Evolutionary conservation across 1,284 basidiomycete genomes (phyloP).

Genomic region (Pyrrhoderma noxium): DNA sequence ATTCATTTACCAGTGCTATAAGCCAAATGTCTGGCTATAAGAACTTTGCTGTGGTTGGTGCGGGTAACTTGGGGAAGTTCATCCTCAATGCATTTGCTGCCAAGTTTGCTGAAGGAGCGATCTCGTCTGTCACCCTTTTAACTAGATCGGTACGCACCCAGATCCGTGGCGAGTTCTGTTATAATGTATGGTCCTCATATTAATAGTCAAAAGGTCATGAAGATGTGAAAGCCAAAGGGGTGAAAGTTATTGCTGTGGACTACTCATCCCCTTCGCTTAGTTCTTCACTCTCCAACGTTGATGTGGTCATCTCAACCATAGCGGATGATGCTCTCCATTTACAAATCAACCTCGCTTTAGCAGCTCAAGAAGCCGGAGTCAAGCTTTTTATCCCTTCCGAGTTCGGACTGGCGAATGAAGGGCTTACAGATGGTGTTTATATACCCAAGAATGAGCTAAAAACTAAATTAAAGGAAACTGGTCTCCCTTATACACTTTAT

Average conservation of each 20-base stretch:
- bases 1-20: no score
- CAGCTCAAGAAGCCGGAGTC: conserved; percentile 33
- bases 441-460: conserved; percentile 15
- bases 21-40: conserved; percentile 24
- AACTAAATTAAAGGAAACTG: conserved; percentile 28
- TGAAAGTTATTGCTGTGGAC: conserved; percentile 26
- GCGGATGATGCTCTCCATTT: conserved; percentile 22
- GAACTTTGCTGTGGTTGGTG: conserved; percentile 23
- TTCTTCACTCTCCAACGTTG: conserved; percentile 27
- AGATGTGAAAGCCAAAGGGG: conserved; percentile 21
- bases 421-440: conserved; percentile 7
- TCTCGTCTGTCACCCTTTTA: conserved; percentile 14
- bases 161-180: neutral
- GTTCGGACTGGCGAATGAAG: conserved; percentile 27
- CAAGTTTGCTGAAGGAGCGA: no score
- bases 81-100: no score
- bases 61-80: conserved; percentile 22
- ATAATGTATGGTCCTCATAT: neutral
- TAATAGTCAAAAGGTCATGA: neutral
- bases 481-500: conserved; percentile 28
- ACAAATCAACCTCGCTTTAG: conserved; percentile 30
- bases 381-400: conserved; percentile 35
- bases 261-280: conserved; percentile 27
- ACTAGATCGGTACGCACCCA: conserved; percentile 21
- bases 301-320: conserved; percentile 32